Evolutionary conservation across 805 yeast species (phyloP), one percentile per base, ranked within the genome.

Genomic region (Myxozyma geophila): DNA sequence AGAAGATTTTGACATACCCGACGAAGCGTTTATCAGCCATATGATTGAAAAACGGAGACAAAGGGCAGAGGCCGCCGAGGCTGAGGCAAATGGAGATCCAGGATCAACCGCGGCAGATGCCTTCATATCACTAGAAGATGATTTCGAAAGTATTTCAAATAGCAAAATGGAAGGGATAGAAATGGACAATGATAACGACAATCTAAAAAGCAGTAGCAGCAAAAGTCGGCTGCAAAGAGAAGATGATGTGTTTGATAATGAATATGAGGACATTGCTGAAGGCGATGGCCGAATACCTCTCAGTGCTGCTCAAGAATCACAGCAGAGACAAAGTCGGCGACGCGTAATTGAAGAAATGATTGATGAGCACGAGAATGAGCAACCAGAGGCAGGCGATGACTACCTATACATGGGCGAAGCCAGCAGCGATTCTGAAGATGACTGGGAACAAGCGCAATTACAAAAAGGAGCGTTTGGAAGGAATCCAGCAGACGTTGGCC

Each of bases 231-330:
- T 61, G 28, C 62, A 64, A 28, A 57, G 58, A 13, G 64, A 59
- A 36, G 69, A 66, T 35, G 67, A 62, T 28, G 23, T 56, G 37
- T 12, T 17, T 15, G 69, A 66, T 35, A 59, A 64, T 36, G 68
- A 59, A 50, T 58, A 49, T 57, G 67, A 66, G 21, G 53, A 58
- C 50, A 55, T 66, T 9, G 69, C 69, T 1, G 69, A 66, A 46
- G 69, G 69, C 12, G 64, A 66, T 52, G 69, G 69, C 1, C 58
- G 67, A n/a, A 63, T 66, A 23, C 68, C 69, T 6, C 43, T 66
- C 10, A 58, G 64, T 8, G 60, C 64, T n/a, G 54, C 58, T 6
- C 67, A 66, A 44, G 67, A 52, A 33, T 13, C 53, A 13, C 59
- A 62, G 12, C 69, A 66, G 40, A 49, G 44, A 19, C 60, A 51